Conservation (phyloP, 768 basidiomycete species). For the Amanita polypyramis region DNA sequence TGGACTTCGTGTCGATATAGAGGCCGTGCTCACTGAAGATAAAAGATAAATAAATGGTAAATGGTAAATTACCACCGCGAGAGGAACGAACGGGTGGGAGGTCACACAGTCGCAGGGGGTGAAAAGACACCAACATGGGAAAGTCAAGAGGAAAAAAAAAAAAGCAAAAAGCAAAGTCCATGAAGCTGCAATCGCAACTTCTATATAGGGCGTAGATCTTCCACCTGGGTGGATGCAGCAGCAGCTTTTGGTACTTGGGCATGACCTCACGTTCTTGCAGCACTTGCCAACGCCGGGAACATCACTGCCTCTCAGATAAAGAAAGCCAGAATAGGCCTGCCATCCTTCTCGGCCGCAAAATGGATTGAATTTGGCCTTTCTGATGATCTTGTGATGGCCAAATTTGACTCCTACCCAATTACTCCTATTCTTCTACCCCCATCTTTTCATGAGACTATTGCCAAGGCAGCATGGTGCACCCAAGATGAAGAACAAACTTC, state of each 20-base stretch:
- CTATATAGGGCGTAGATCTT: slow-evolving; percentile 1
- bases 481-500: slow-evolving; percentile 7
- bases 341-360: slow-evolving; percentile 7
- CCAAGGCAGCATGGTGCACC: slow-evolving; percentile 8
- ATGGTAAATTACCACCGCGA: no score
- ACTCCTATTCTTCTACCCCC: slow-evolving; percentile 6
- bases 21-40: slow-evolving; percentile 5
- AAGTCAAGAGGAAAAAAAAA: no score
- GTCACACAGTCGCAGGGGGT: no score
- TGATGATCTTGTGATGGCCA: background rate
- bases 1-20: slow-evolving; percentile 1
- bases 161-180: background rate
- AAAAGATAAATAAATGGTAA: no score
- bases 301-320: slow-evolving; percentile 7
- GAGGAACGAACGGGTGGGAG: no score
- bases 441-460: slow-evolving; percentile 6
- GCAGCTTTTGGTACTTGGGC: slow-evolving; percentile 6
- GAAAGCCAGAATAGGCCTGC: slow-evolving; percentile 8
- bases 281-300: slow-evolving; percentile 4
- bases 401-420: slow-evolving; percentile 4
- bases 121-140: slow-evolving; percentile 3
- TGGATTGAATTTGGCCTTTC: slow-evolving; percentile 8
- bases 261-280: slow-evolving; percentile 5
- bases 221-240: slow-evolving; percentile 1
- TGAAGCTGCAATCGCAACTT: slow-evolving; percentile 1